Conservation (phyloP, 2,329 filamentous ascomycete species). For the Phoma herbarum region DNA sequence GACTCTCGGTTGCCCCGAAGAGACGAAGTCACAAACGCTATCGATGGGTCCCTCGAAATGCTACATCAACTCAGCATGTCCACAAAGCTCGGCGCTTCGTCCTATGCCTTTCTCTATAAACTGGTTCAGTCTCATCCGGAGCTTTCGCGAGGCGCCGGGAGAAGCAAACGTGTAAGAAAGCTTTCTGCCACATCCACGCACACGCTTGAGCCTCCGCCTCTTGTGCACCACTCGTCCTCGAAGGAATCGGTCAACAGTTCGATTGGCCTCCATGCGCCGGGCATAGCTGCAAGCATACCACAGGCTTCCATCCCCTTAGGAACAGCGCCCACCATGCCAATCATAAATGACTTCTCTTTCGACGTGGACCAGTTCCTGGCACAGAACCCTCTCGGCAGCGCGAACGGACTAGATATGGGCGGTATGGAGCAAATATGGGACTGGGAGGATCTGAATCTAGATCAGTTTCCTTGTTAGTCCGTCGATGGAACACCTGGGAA, state of each 20-base stretch:
- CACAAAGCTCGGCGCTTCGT: constrained; percentile 42
- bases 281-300: not conserved
- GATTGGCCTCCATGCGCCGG: not conserved
- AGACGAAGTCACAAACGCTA: constrained; percentile 53
- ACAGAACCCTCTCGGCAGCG: constrained; percentile 35
- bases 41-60: constrained; percentile 46
- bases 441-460: constrained; percentile 42
- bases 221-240: constrained; percentile 7
- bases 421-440: constrained; percentile 47
- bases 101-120: constrained; percentile 44
- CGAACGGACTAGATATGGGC: constrained; percentile 35
- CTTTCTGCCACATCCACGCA: constrained; percentile 12
- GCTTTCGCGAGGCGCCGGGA: constrained; percentile 25
- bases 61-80: constrained; percentile 41
- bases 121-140: constrained; percentile 41
- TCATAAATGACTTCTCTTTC: constrained; percentile 33
- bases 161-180: constrained; percentile 29
- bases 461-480: constrained; percentile 22
- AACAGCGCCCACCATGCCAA: constrained; percentile 11
- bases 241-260: not conserved
- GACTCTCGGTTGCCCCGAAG: constrained; percentile 53
- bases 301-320: not conserved
- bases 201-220: not conserved
- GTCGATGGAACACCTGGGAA: not conserved
- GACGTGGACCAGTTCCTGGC: constrained; percentile 43